Percentiles rank a stretch among this genome's conserved stretches.
Conservation (phyloP, 1,139 yeast genomes). For the Debaryomyces subglobosus region DNA sequence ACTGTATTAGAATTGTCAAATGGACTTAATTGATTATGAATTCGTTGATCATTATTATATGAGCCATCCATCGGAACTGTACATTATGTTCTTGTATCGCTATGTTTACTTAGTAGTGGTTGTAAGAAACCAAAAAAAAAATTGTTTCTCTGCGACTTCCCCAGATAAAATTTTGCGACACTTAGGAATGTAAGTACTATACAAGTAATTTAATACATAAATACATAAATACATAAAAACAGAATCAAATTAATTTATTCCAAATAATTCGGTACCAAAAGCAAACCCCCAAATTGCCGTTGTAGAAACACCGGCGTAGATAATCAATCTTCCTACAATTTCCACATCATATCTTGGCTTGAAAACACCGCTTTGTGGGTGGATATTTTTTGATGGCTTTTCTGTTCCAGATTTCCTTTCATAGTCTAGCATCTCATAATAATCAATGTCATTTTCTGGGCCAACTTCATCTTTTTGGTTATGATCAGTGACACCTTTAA, state of each 20-base stretch:
- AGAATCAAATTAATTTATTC: background rate
- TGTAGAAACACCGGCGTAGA: conserved; percentile 72
- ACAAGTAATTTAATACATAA: background rate
- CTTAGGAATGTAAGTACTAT: background rate
- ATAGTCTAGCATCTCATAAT: conserved; percentile 46
- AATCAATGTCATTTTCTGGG: conserved; percentile 45
- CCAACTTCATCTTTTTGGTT: conserved; percentile 36
- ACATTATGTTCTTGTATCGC: background rate
- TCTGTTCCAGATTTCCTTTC: conserved; percentile 12
- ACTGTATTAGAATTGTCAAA: conserved; percentile 6
- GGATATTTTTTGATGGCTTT: background rate
- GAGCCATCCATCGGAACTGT: background rate
- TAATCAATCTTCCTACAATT: conserved; percentile 69
- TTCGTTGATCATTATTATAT: background rate
- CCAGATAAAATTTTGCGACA: conserved; percentile 2
- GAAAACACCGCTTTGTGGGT: conserved; percentile 43
- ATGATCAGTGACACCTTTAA: conserved; percentile 33
- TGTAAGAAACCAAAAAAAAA: background rate
- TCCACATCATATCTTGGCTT: conserved; percentile 70
- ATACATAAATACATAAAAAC: background rate
- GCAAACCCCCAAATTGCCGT: conserved; percentile 51
- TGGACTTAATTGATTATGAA: background rate
- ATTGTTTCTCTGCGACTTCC: conserved; percentile 1
- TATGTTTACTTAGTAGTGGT: background rate
- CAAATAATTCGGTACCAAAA: conserved; percentile 12